Evolutionary conservation across 2,329 filamentous ascomycete genomes (phyloP), one percentile per base, ranked within the genome.

Genomic region (Diaporthe sp.): DNA sequence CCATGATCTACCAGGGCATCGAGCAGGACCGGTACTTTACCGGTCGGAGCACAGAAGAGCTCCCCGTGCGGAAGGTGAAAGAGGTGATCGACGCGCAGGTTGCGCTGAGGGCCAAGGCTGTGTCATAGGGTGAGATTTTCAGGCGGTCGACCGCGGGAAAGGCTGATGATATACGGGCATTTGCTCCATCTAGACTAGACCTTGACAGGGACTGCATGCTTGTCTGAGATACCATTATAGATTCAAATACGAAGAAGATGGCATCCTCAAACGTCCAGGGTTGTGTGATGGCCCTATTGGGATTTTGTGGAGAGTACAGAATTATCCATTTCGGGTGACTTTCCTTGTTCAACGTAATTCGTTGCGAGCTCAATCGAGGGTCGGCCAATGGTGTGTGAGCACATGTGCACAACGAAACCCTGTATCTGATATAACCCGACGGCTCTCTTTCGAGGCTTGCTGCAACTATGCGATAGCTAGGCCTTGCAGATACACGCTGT

Each of bases 1-100:
- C 93, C 0, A 85, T 95, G 86, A 93, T 95, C 77, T 95, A 92
- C 84, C 93, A 95, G 82, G 94, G 93, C 0, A 82, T 95, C 25
- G 93, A 94, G 82, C 93, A 94, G 82, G 87, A 89, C 75, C 83
- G 81, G 70, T 87, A 87, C 76, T 95, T 93, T 93, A 94, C 92
- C 0, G 92, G 92, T 0, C 87, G 85, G 78, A 82, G 87, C 40
- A 81, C 92, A 1, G 84, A 87, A 17, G 87, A 93, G 45, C 82
- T 94, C 76, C 91, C 92, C 1, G 87, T 93, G 1, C 82, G 88
- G 45, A 84, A 87, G 77, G 90, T 92, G 10, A 91, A 92, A 81
- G 84, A 84, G 58, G 82, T 86, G 5, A 87, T 91, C 77, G 84
- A 83, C 3, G 81, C 60, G 2, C 74, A 76, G 40, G 72, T 76